Evolutionary conservation across 179 eudicot genomes (phyloP), one percentile per base, ranked within the genome.

Genomic region (Silene vulgaris): DNA sequence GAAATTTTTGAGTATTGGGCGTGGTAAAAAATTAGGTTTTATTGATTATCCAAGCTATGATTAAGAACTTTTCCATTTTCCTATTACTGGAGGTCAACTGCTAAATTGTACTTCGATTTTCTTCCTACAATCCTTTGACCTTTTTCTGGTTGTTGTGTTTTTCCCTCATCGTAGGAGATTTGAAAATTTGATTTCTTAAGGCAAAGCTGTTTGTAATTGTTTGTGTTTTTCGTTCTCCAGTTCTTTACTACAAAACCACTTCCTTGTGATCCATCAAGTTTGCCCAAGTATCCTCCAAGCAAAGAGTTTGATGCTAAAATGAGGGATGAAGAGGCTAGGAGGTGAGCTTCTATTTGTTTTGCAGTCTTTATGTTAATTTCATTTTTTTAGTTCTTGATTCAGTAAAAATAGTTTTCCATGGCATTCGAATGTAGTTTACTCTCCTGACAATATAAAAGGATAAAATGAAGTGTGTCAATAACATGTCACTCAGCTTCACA

Each of bases 221-320:
- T 71, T 65, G 28, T 71, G 28, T 71, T n/a, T 66, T 74, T 77
- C 60, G 37, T 82, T 43, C 75, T 75, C 16, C 89, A 94, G 98
- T 94, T 90, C 81, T 91, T 94, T 79, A 78, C 85, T 13, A 80
- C 89, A 69, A 86, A 84, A 76, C 98, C 98, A 73, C 88, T 86
- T 73, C 96, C 98, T 62, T 90, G 97, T 85, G 91, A 90, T 80
- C 94, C 97, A 71, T 88, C 91, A 84, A 89, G 91, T 83, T 88
- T 91, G 83, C 97, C 96, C 16, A 91, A 79, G 74, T 94, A 94
- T 82, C 92, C 98, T 75, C 97, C 98, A 70, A 94, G 96, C 86
- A 90, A 94, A 82, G 98, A 94, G 87, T 83, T 90, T 57, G 91
- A 91, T 83, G 96, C 96, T n/a, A 94, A 91, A 87, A 69, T 89